Evolutionary conservation across 2,329 filamentous ascomycete genomes (phyloP), one percentile per base, ranked within the genome.

Genomic region (Alternaria conjuncta): DNA sequence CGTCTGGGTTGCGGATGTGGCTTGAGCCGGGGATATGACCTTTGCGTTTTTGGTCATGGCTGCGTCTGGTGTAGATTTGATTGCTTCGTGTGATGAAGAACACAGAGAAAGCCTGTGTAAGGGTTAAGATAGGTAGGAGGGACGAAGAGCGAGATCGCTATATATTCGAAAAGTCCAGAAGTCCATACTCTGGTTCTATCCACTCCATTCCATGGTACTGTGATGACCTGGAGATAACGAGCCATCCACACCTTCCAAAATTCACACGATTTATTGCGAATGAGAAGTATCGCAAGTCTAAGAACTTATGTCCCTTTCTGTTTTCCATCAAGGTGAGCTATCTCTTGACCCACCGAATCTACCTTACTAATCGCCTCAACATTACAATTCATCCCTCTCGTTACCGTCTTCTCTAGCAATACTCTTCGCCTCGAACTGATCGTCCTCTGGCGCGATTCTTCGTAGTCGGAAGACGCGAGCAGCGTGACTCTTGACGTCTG

Each of bases 351-450:
- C 7, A 15, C 20, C 20, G 18, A n/a, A 25, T 3, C 2, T n/a
- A 12, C 36, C 20, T 41, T 25, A 12, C 9, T 25, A n/a, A 41
- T 53, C 13, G 11, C 3, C 2, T 15, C 28, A 3, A 28, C 18
- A 18, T 55, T 55, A 72, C 57, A 72, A 63, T 44, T 72, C 70
- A 26, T 72, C 70, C 20, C 57, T 64, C 8, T 61, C 64, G 8
- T 58, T 46, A 12, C 23, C 49, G 7, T 62, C 54, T 59, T 69
- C 57, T 63, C 60, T 47, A 8, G 60, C 61, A 32, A 73, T 73
- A 25, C 71, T 71, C 61, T 73, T 73, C 1, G 65, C 71, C 54
- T 70, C 67, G 36, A 72, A 73, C 12, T 32, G 49, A 28, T 73
- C 71, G 2, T 70, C 67, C 54, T 72, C 64, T 41, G 70, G 69